A percentile compares a stretch with the other conserved stretches of the same genome.
Evolutionary conservation across 1,284 basidiomycete species (phyloP).

Genomic region (Cystobasidium pallidum): DNA sequence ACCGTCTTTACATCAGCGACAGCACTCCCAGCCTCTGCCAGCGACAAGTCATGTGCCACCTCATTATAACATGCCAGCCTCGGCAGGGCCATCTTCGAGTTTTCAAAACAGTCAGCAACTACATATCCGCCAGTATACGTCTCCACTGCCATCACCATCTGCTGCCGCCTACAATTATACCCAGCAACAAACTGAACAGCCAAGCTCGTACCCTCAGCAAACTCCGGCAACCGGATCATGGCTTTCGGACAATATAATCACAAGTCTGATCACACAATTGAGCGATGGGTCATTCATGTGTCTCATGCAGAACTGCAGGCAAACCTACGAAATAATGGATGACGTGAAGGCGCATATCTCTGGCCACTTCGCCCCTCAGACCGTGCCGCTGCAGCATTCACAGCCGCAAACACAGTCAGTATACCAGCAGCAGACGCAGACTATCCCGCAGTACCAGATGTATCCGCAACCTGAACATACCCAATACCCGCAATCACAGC

Average conservation of each 20-base stretch:
- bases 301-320: slow-evolving; percentile 29
- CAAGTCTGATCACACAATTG: slow-evolving; percentile 27
- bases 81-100: not conserved
- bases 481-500: slow-evolving; percentile 27
- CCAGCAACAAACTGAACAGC: slow-evolving; percentile 31
- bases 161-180: slow-evolving; percentile 11
- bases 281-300: slow-evolving; percentile 27
- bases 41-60: slow-evolving; percentile 1
- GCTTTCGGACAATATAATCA: slow-evolving; percentile 27
- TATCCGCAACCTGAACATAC: not conserved
- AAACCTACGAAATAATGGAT: not conserved
- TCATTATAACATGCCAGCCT: not conserved
- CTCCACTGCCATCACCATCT: slow-evolving; percentile 16
- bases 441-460: slow-evolving; percentile 1
- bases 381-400: slow-evolving; percentile 12
- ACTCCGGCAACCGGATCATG: slow-evolving; percentile 22
- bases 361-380: slow-evolving; percentile 23
- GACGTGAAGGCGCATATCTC: slow-evolving; percentile 17
- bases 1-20: slow-evolving; percentile 26
- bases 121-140: slow-evolving; percentile 6
- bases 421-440: slow-evolving; percentile 17
- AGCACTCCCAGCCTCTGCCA: slow-evolving; percentile 20
- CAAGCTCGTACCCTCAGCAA: not conserved
- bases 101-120: slow-evolving; percentile 4
- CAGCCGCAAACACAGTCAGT: slow-evolving; percentile 10